A percentile compares a stretch with the other conserved stretches of the same genome.
Evolutionary conservation across 2,329 filamentous ascomycete genomes (phyloP).

Genomic region (Daldinia sp.): DNA sequence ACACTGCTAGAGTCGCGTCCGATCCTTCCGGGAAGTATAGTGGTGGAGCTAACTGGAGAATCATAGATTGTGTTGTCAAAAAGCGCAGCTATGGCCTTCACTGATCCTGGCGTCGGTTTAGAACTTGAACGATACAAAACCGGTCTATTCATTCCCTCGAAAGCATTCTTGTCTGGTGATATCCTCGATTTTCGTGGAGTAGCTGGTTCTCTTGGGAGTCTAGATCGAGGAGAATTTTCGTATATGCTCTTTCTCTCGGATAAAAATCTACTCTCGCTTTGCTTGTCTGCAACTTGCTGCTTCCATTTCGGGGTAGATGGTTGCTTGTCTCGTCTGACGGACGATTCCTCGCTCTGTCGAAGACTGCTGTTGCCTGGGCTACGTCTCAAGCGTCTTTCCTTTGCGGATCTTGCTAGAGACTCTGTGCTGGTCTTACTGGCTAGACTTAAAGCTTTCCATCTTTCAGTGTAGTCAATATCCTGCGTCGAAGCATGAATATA

Average conservation of each 20-base stretch:
- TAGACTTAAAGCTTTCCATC: slow-evolving; percentile 42
- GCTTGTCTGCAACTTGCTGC: slow-evolving; percentile 29
- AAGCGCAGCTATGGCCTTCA: slow-evolving; percentile 65
- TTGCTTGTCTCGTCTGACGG: slow-evolving; percentile 6
- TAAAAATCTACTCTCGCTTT: slow-evolving; percentile 20
- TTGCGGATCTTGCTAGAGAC: slow-evolving; percentile 42
- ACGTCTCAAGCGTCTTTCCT: slow-evolving; percentile 46
- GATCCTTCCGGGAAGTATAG: slow-evolving; percentile 26
- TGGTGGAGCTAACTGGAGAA: slow-evolving; percentile 37
- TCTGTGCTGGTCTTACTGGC: slow-evolving; percentile 46
- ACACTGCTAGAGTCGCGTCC: slow-evolving; percentile 31
- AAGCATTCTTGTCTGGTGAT: slow-evolving; percentile 23
- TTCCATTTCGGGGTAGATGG: slow-evolving; percentile 42
- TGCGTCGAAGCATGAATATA: slow-evolving; percentile 4
- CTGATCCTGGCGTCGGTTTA: slow-evolving; percentile 51
- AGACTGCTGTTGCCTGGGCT: slow-evolving; percentile 22
- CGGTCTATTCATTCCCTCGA: slow-evolving; percentile 18
- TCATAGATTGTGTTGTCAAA: slow-evolving; percentile 58
- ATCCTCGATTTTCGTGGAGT: slow-evolving; percentile 19
- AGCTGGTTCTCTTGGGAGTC: not conserved
- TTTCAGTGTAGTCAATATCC: slow-evolving; percentile 25
- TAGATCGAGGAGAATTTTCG: slow-evolving; percentile 30
- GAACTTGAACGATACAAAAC: slow-evolving; percentile 44
- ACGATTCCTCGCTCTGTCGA: slow-evolving; percentile 36
- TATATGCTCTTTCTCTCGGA: slow-evolving; percentile 36